Evolutionary conservation across 768 basidiomycete genomes (phyloP), one percentile per base, ranked within the genome.

Genomic region (Leccinellum rugosiceps): DNA sequence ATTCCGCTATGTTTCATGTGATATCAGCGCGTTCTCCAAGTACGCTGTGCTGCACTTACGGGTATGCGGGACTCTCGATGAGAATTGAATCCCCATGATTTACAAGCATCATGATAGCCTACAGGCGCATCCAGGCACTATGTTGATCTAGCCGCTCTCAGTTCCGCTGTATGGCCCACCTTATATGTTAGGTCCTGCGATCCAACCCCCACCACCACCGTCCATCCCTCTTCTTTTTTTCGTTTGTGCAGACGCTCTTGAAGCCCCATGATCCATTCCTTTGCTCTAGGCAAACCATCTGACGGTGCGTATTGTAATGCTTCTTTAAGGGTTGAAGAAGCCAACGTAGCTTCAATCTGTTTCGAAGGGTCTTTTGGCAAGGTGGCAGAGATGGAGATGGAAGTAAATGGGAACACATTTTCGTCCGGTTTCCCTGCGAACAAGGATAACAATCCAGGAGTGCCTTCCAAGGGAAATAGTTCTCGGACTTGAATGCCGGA

Each of bases 151-250:
- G n/a, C 10, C 19, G n/a, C 41, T 32, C 34, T 38, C 8, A 26
- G 17, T 21, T 13, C 19, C 9, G 21, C 35, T 34, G n/a, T 21
- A 28, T 51, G 4, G 57, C 51, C 23, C 19, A 48, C 91, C 82
- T 94, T 95, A 75, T 80, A 86, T 47, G 94, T 80, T 61, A 90
- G 67, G 75, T 94, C 92, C 72, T 94, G 92, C 43, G 87, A 88
- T 23, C 92, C 91, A 35, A 79, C 76, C 0, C 90, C 90, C 13
- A 94, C 75, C 45, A 81, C 83, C 6, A 90, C 67, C 28, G 76
- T 74, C 92, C 92, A 96, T 6, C 84, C 85, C 59, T 81, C 81
- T 0, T 75, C 80, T 35, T 65, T 65, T 51, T 76, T 76, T 31
- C 90, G 75, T 4, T 82, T 80, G 65, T 96, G 92, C 46, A 78